These are phyloP conservation scores for Cudoniella acicularis DNA, from an alignment of 495 filamentous ascomycete genomes.

Conservation along the genomic window DNA sequence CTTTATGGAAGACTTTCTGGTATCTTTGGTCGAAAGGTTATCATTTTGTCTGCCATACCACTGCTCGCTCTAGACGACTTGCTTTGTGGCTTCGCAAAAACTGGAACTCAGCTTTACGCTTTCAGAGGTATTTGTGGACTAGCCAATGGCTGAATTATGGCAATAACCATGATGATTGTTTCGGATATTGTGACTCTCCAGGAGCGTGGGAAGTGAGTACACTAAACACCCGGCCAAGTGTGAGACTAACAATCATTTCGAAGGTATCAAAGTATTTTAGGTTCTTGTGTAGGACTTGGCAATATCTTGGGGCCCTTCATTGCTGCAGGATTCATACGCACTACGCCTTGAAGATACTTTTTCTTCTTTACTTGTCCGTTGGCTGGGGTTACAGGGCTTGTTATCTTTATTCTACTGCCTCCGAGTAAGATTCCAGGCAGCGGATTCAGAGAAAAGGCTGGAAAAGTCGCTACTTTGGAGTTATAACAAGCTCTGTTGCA, in stretches of 20 bases:
- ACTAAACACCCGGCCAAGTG: neutral
- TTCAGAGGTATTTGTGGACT: slow-evolving; percentile 61
- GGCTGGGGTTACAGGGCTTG: slow-evolving; percentile 20
- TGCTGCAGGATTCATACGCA: slow-evolving; percentile 33
- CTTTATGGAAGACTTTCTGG: slow-evolving; percentile 75
- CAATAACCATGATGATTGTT: slow-evolving; percentile 73
- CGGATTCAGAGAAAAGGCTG: slow-evolving; percentile 37
- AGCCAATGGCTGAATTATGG: slow-evolving; percentile 82
- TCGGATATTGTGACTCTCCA: slow-evolving; percentile 74
- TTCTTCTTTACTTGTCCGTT: slow-evolving; percentile 26
- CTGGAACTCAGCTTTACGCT: slow-evolving; percentile 67
- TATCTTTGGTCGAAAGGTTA: slow-evolving; percentile 76
- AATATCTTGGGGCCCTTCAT: slow-evolving; percentile 38
- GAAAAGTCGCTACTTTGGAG: slow-evolving; percentile 54
- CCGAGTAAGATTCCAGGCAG: slow-evolving; percentile 28
- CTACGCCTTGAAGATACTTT: slow-evolving; percentile 21
- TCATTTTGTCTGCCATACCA: slow-evolving; percentile 67
- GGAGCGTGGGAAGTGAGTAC: slow-evolving; percentile 61
- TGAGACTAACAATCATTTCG: neutral
- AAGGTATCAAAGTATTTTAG: slow-evolving; percentile 41
- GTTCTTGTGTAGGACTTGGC: slow-evolving; percentile 36
- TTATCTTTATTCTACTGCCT: slow-evolving; percentile 34
- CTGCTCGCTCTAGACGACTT: slow-evolving; percentile 73
- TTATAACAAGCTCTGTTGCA: slow-evolving; percentile 45
- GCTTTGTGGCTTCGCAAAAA: slow-evolving; percentile 65